Base-by-base conservation (phyloP, 805 yeast species). In the Wickerhamiella shivajii region DNA sequence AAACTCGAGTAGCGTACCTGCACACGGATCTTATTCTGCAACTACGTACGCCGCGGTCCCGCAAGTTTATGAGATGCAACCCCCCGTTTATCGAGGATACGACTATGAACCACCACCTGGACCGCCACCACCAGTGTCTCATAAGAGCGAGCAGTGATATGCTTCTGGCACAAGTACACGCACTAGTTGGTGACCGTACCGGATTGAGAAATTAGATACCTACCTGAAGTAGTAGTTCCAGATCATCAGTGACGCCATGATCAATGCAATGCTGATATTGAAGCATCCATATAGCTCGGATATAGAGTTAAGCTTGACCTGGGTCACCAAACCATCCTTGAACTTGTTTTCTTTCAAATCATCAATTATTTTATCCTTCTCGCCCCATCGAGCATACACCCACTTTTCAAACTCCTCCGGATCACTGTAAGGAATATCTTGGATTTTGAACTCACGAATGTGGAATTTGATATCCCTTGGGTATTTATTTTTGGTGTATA, bases 351-450 rank as follows among this genome's bases (percentile, higher is more conserved):
- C 48, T 47, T 69, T 74, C 46, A 70, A 80, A 12, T 52, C 49
- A n/a, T 66, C 73, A 71, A 90, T 61, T 31, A 76, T 52, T 30
- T 53, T 56, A 54, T 90, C 97, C 53, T 90, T 90, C 42, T 70
- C 75, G 13, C 57, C 48, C 97, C 97, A 90, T 8, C 69, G 56
- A 3, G 64, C 55, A 39, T 61, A 64, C 29, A 90, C 55, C 98
- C 98, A 90, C 16, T 65, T 56, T 34, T 74, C 78, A 49, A 90
- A 84, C 26, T 44, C 49, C 31, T 55, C 59, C 33, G 68, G 68
- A 14, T 38, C 16, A 30, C 65, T 63, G 44, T 59, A 61, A 1
- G 93, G 93, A 11, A 83, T 77, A 6, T 74, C 79, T 4, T 56
- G 45, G 7, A 81, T 45, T 7, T 60, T 58, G 41, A 68, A 66